Evolutionary conservation across 228 moss, liverwort and hornwort species (phyloP), one percentile per base, ranked within the genome.

Genomic region (Sphagnum fallax): DNA sequence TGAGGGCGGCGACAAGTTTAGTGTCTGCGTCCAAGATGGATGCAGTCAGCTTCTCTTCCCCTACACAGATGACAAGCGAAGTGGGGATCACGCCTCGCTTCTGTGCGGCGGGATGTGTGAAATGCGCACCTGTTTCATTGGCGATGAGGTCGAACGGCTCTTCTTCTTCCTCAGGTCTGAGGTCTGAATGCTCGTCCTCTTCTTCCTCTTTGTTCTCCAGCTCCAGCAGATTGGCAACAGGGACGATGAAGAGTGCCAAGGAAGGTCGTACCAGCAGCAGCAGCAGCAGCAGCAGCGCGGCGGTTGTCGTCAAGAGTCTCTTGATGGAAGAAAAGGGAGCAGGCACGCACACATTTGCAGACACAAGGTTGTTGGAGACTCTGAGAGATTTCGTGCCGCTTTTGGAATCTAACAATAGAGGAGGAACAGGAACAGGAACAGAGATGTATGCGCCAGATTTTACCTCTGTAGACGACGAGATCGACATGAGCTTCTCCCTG

Each of bases 281-380:
- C 1, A 32, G 32, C 32, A 32, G 32, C 32, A 32, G 32, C 32
- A 32, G 32, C 32, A 10, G 13, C 12, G 10, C 32, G 11, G 51
- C 49, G 8, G 16, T 13, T 15, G 49, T 4, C 10, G 15, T 52
- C 3, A 49, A 51, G 65, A 61, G 32, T 8, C 60, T 86, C 57
- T 53, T 86, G 78, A 86, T 82, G 86, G 82, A 83, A 53, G 82
- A 75, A 74, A 74, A 82, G 69, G 82, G 86, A 71, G 63, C 73
- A 53, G 69, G 81, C 52, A 61, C 55, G 14, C 75, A 75, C n/a
- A 53, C 65, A 69, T 64, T n/a, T 18, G 52, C 69, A 60, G 78
- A 82, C 18, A 50, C 73, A 52, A 77, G 70, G 52, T 4, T 85
- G 64, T 58, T 82, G 16, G 83, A 83, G 70, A 80, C 47, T 71